Evolutionary conservation across 768 basidiomycete species (phyloP).

Genomic region (Mrakia hoshinonis): DNA sequence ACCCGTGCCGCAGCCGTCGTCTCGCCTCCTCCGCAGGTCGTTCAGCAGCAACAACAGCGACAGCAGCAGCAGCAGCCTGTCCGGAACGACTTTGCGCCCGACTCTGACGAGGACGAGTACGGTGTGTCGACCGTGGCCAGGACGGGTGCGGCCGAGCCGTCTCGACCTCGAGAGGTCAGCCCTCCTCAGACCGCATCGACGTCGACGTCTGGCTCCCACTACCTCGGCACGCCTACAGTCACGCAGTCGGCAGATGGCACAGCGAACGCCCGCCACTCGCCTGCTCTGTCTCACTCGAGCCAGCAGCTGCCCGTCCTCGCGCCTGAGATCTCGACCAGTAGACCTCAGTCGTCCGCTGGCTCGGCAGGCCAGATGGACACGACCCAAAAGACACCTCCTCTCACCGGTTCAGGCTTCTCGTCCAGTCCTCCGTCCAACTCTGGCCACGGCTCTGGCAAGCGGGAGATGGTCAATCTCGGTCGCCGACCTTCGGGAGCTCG

Average conservation of each 20-base stretch:
- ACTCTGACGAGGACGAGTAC: neutral
- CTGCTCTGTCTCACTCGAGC: neutral
- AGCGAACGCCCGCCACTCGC: neutral
- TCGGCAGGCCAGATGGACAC: neutral
- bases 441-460: neutral
- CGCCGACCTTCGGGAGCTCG: conserved; percentile 27
- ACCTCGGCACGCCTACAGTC: too few relatives aligned
- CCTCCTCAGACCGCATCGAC: neutral
- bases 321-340: neutral
- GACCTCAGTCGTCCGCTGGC: neutral
- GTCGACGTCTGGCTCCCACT: neutral
- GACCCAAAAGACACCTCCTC: neutral
- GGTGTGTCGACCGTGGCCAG: neutral
- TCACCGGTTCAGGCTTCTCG: neutral
- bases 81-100: conserved; percentile 3
- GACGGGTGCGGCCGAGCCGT: neutral
- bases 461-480: conserved; percentile 19
- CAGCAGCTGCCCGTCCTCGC: neutral
- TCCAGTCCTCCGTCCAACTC: neutral
- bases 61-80: neutral
- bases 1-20: too few relatives aligned
- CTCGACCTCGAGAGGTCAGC: neutral
- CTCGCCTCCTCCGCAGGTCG: neutral
- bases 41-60: neutral
- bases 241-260: too few relatives aligned